Base-by-base conservation (phyloP, 257 asterid genomes). In the Cruciata laevipes region DNA sequence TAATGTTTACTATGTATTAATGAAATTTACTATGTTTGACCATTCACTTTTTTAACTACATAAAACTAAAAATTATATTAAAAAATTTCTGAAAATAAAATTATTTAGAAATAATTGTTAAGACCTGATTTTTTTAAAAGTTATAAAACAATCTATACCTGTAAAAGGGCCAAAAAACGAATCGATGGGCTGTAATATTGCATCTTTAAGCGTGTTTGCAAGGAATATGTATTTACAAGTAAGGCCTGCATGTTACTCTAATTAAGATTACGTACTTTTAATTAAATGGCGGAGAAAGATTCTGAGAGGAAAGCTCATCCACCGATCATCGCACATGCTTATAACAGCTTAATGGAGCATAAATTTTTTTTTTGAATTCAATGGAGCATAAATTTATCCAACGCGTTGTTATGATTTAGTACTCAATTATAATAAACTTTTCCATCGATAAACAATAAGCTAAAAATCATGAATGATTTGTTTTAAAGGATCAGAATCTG, bases 181-280 rank as follows among this genome's bases (percentile, higher is more conserved):
- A 40, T 9, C 14, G 70, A 63, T 37, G n/a, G 70, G 59, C 70
- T 71, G 70, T 68, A 71, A 53, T 71, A 27, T 71, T 53, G 23
- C 59, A 47, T 47, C 61, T 51, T 72, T 72, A 72, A 72, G 65
- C n/a, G 18, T 4, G 66, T 56, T 57, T 42, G 51, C 35, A 71
- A 64, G 71, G 71, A 65, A 71, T 52, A 71, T 5, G 23, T 44
- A 25, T n/a, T 62, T 52, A 23, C 31, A 62, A 33, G 38, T 51
- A 32, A 62, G 17, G 56, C 51, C 33, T 64, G 23, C 56, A 64
- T 40, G 37, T 47, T 64, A 27, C 63, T 59, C 18, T 32, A 25
- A 7, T 57, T 57, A 57, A 57, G 40, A 63, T 63, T 38, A 38
- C 47, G 38, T 35, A 35, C 38, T 35, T 21, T 0, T 49, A 18